Evolutionary conservation across 179 eudicot genomes (phyloP), one percentile per base, ranked within the genome.

Genomic region (Silene vulgaris): DNA sequence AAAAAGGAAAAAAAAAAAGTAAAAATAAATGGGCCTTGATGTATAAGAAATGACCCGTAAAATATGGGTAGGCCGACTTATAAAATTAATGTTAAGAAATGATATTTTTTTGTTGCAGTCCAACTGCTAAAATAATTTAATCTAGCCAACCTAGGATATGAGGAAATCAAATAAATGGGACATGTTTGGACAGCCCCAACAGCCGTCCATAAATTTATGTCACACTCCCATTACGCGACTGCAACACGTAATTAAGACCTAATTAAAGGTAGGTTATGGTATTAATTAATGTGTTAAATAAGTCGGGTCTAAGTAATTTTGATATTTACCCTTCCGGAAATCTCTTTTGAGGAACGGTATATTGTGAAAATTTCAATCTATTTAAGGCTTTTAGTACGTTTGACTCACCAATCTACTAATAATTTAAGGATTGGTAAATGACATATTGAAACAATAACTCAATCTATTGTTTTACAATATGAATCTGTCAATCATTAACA

Each of bases 211-310:
- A 9, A 17, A n/a, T 40, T 68, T 19, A 23, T 40, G 72, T 43
- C 52, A 68, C 52, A 67, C 52, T 19, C 56, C 72, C 72, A 40
- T 68, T 37, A 68, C 54, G 13, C 56, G 54, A 68, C 72, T 68
- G 23, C 52, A 32, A 66, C 54, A 68, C 72, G 72, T 37, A 23
- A 23, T 23, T 67, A 17, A 37, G 28, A 3, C 52, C 52, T 35
- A 14, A 14, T 62, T 48, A 48, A 8, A 48, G 52, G 13, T 48
- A 1, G 52, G 52, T 8, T 48, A 12, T 48, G 40, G 40, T 35
- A 5, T 4, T 35, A 35, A 4, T 35, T 35, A 35, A 35, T 35
- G 6, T 35, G 5, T 4, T 35, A 35, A 35, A 35, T 35, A 35
- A 35, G 40, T 35, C 40, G 40, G 40, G 40, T 35, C 40, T 4